Conservation (phyloP, 2,329 filamentous ascomycete genomes). For the Lasiodiplodia hormozganensis region DNA sequence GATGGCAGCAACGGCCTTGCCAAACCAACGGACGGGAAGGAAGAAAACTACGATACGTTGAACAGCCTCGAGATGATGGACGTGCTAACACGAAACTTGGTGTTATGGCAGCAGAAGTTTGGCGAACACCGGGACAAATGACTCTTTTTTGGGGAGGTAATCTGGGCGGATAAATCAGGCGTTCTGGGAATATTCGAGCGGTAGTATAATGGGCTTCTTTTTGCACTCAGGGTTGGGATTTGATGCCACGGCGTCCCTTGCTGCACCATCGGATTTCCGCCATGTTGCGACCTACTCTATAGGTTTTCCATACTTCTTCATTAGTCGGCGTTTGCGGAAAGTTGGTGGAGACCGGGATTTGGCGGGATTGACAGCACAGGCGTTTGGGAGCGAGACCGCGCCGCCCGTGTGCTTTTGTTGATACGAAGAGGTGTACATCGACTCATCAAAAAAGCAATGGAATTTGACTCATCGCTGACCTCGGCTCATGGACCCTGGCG, state of each 20-base stretch:
- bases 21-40: constrained; percentile 33
- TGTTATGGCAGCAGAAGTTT: constrained; percentile 76
- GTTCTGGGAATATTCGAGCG: not conserved
- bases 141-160: not conserved
- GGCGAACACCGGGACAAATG: constrained; percentile 28
- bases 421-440: not conserved
- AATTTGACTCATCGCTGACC: constrained; percentile 8
- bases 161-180: not conserved
- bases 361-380: constrained; percentile 18
- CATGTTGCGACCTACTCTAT: not conserved
- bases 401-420: constrained; percentile 3
- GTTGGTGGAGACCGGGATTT: constrained; percentile 4
- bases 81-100: constrained; percentile 76
- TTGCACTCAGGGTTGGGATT: constrained; percentile 10
- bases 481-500: constrained; percentile 17
- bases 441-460: not conserved
- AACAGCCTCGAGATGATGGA: constrained; percentile 92
- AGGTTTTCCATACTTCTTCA: not conserved
- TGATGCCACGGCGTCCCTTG: constrained; percentile 9
- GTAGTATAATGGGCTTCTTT: constrained; percentile 1
- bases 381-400: constrained; percentile 19
- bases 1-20: constrained; percentile 29
- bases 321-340: constrained; percentile 1
- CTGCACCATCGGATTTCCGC: not conserved
- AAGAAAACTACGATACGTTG: constrained; percentile 72